Conservation (phyloP, 1,284 basidiomycete genomes). For the Polyporus tsugae region DNA sequence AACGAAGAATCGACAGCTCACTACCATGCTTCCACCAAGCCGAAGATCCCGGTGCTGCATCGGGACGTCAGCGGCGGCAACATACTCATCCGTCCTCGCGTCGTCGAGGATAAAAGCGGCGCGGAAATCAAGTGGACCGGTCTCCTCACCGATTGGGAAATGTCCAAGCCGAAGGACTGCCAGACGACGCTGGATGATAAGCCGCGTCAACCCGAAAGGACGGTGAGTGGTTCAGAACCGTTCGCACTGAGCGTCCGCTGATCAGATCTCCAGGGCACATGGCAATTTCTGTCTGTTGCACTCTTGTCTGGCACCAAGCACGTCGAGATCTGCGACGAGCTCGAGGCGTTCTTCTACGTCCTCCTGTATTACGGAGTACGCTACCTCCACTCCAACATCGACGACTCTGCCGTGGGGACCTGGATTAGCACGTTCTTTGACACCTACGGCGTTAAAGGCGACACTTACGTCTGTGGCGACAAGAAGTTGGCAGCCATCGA, state of each 20-base stretch:
- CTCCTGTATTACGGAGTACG: constrained; percentile 2
- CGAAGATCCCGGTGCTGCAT: constrained; percentile 8
- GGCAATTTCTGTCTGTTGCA: constrained; percentile 15
- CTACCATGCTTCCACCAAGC: background rate
- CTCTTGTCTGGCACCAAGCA: background rate
- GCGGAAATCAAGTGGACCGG: constrained; percentile 12
- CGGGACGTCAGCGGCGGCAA: constrained; percentile 24
- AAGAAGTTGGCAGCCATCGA: background rate
- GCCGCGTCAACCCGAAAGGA: constrained; percentile 12
- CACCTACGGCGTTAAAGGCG: background rate
- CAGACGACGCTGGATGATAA: no score
- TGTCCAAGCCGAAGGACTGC: constrained; percentile 12
- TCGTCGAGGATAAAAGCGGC: background rate
- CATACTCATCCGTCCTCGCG: constrained; percentile 16
- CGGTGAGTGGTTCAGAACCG: constrained; percentile 1
- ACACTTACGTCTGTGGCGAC: constrained; percentile 3
- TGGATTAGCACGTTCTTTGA: constrained; percentile 11
- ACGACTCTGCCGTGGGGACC: background rate
- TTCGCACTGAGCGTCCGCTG: background rate
- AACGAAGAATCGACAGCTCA: constrained; percentile 15
- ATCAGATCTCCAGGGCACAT: constrained; percentile 15
- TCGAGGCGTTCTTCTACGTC: constrained; percentile 19
- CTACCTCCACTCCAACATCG: background rate
- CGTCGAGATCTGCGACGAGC: constrained; percentile 10
- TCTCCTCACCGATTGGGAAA: constrained; percentile 25